Base-by-base conservation (phyloP, 306 rosid species). In the Lathyrus oleraceus region DNA sequence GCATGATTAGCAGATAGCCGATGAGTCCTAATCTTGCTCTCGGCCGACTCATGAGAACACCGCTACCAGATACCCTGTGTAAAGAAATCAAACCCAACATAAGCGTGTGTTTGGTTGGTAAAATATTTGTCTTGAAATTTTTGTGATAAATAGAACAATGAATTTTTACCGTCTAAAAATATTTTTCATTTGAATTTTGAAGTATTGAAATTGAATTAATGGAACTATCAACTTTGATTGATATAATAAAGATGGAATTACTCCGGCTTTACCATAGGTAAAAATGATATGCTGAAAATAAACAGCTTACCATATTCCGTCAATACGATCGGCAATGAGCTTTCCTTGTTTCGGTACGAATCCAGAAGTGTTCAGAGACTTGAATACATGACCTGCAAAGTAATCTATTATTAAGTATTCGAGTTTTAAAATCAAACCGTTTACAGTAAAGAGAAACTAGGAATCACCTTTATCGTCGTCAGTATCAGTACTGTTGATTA, bases 41-140 rank as follows among this genome's bases (percentile, higher is more conserved):
- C 40, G 97, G 99, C 67, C 88, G 96, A 79, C 81, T 87, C 99
- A 89, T 95, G 52, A 95, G 82, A 81, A 85, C 78, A 56, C 99
- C 78, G 61, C 99, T 89, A 25, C 99, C 89, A 13, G 97, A 89
- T 54, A 86, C 95, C 97, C 97, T 95, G 96, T 84, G 84, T 32
- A 73, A 19, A 69, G 57, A 79, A 69, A 74, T 30, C 38, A 39
- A 69, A 39, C 51, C 11, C 65, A 47, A 48, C 8, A 61, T 61
- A 35, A 28, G 44, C 19, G 52, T 53, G 44, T 28, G 61, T 63
- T 30, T 42, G 28, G 67, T 38, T 12, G 11, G 42, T 35, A 58
- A 35, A 67, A 23, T 0, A 48, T 66, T 5, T 16, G 70, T 6
- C 9, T 53, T 27, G 27, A 76, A 40, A 5, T 68, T 40, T 48